These are phyloP conservation scores for Dothideomycetes sp. DNA, from an alignment of 2,329 filamentous ascomycete genomes.

Conservation along the genomic window DNA sequence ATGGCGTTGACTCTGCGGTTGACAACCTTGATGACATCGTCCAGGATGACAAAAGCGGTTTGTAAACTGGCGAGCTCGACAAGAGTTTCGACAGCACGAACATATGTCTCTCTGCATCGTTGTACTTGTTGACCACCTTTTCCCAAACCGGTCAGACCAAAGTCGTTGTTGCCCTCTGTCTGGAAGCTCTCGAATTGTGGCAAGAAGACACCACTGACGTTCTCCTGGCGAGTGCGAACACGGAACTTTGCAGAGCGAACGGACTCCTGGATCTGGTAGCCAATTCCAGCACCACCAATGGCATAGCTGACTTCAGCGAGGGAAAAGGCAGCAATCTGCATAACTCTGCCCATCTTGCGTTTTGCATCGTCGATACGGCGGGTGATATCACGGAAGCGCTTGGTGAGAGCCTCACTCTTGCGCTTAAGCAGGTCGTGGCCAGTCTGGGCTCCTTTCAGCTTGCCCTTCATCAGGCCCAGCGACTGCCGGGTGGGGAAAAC, in stretches of 20 bases:
- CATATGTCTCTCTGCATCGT: constrained; percentile 89
- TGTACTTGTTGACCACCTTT: constrained; percentile 98
- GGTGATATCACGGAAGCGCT: constrained; percentile 72
- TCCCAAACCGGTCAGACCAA: constrained; percentile 87
- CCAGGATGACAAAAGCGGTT: constrained; percentile 94
- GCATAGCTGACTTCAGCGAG: constrained; percentile 96
- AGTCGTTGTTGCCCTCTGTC: constrained; percentile 86
- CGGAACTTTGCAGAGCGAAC: constrained; percentile 88
- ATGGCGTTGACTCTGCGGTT: constrained; percentile 97
- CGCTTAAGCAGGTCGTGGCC: constrained; percentile 93
- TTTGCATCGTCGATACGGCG: constrained; percentile 97
- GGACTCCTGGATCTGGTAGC: constrained; percentile 94
- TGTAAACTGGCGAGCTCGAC: constrained; percentile 92
- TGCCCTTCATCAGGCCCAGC: constrained; percentile 92
- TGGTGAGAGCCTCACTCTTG: constrained; percentile 96
- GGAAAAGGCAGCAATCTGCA: constrained; percentile 98
- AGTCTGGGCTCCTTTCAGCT: constrained; percentile 70
- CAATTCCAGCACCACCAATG: constrained; percentile 78
- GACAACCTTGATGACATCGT: constrained; percentile 98
- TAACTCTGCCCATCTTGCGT: constrained; percentile 97
- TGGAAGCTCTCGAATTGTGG: constrained; percentile 89
- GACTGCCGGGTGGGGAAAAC: constrained; percentile 98
- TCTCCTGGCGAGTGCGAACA: constrained; percentile 91
- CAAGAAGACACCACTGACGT: constrained; percentile 91
- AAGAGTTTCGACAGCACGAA: constrained; percentile 86